Evolutionary conservation across 2,329 filamentous ascomycete genomes (phyloP), one percentile per base, ranked within the genome.

Genomic region (Diplodia scrobiculata): DNA sequence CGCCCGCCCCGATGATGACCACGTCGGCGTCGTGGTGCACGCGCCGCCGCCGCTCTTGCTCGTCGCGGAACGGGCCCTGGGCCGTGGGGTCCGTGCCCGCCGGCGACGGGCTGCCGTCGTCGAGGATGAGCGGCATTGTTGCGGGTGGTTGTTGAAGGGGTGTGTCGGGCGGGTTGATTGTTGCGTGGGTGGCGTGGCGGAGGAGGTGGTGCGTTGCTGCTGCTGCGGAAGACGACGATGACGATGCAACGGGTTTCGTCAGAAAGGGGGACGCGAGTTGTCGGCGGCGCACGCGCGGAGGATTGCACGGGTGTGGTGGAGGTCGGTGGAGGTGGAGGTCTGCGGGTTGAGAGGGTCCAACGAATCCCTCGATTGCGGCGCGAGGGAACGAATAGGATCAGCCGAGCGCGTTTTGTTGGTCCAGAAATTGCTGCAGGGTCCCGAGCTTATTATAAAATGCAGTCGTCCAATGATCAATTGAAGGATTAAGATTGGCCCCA

Each of bases 1-100:
- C 85, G 65, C 95, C 95, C 2, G 92, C 95, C 70, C 95, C 95
- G 45, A 99, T 89, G 63, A 99, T 89, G 50, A 98, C 91, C 41
- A 97, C 88, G 73, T 99, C 95, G 69, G 84, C 85, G 71, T 88
- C 84, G 72, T 88, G 85, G 77, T 87, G 84, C 48, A 81, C 73
- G 52, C 76, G 75, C 71, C 85, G 77, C 69, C 84, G 80, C 25
- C 51, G 45, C 11, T 66, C 53, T 5, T 52, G 21, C 41, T 38
- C 29, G 54, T 65, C 63, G 45, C 36, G 50, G 51, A 58, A 65
- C 27, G 58, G 45, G 17, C 58, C 58, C 1, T 1, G 25, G 0
- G 58, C 58, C 7, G 54, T 50, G n/a, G 58, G 41, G n/a, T 62
- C 41, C 41, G 41, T 27, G 36, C 36, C 63, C 13, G 63, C 13